Base-by-base conservation (phyloP, 495 filamentous ascomycete genomes). In the Penicillium waksmanii region DNA sequence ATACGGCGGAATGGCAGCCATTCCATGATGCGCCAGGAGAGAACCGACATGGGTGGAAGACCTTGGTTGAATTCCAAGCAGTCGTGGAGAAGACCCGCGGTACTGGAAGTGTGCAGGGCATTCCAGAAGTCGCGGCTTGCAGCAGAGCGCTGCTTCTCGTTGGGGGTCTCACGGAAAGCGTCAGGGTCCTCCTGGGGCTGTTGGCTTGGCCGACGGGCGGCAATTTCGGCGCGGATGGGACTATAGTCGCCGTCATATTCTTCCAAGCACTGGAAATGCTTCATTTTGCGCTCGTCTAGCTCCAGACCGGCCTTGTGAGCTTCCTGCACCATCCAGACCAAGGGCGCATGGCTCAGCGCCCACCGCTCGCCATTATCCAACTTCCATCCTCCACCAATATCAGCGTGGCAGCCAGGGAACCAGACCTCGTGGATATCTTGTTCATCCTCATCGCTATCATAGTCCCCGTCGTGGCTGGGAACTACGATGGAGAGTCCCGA, bases 351-450 rank as follows among this genome's bases (percentile, higher is more conserved):
- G 56, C 86, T 90, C 12, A 92, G 79, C 2, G 88, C 72, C 64
- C 76, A 78, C 46, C 80, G 77, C 67, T 87, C 83, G 1, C 80
- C 85, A 0, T 73, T 65, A 0, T 75, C 60, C 5, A 88, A 72
- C 54, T 86, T 85, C 92, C 92, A 96, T 1, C 92, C 92, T 21
- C 92, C 92, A 15, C 92, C 92, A 31, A 96, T 86, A 61, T 96
- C 92, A 10, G 84, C 91, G 65, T 96, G 92, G 35, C 87, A 85
- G 40, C 91, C 91, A 0, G 89, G 81, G 67, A 95, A 96, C 91
- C 91, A 95, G 10, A 93, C 78, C 60, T 93, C 90, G 64, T 90
- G 85, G 55, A 95, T 88, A 64, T 94, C 89, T 61, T 93, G 89
- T 19, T 66, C 72, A 0, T 82, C 80, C 18, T 89, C 87, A 35